These are phyloP conservation scores for Lophium mytilinum DNA, from an alignment of 495 filamentous ascomycete species.

Conservation along the genomic window DNA sequence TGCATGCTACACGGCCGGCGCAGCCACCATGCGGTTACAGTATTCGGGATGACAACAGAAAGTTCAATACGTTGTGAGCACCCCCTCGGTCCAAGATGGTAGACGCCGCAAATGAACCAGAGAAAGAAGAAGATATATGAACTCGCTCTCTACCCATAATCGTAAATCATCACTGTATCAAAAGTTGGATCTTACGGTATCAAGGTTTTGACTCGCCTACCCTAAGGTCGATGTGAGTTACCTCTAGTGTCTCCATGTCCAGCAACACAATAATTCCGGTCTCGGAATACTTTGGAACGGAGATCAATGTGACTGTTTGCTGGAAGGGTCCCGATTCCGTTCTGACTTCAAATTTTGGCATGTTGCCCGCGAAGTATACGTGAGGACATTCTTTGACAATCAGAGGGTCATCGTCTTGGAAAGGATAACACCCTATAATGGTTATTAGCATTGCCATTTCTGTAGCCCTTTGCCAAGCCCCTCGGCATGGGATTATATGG, in stretches of 20 bases:
- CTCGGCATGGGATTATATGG: no score
- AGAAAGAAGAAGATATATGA: no score
- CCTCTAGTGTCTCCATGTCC: conserved; percentile 75
- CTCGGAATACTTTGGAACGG: conserved; percentile 71
- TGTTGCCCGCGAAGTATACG: conserved; percentile 83
- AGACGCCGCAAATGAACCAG: no score
- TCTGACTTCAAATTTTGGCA: conserved; percentile 70
- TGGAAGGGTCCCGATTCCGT: conserved; percentile 57
- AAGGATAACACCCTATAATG: conserved; percentile 79
- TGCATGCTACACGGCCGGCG: no score
- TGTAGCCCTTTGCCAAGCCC: no score
- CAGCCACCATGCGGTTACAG: no score
- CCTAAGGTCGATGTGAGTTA: conserved; percentile 48
- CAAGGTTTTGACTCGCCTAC: conserved; percentile 15
- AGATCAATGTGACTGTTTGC: conserved; percentile 63
- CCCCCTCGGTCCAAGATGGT: no score
- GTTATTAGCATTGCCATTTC: not conserved
- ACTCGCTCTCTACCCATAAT: not conserved
- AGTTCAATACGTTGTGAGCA: no score
- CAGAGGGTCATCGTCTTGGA: conserved; percentile 84
- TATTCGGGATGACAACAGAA: no score
- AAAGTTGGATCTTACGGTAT: not conserved
- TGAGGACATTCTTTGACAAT: conserved; percentile 78
- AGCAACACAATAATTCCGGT: conserved; percentile 79
- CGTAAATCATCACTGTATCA: not conserved